A percentile compares a stretch with the other conserved stretches of the same genome.
Conservation (phyloP, 495 filamentous ascomycete species). For the Penicillium soppii region DNA sequence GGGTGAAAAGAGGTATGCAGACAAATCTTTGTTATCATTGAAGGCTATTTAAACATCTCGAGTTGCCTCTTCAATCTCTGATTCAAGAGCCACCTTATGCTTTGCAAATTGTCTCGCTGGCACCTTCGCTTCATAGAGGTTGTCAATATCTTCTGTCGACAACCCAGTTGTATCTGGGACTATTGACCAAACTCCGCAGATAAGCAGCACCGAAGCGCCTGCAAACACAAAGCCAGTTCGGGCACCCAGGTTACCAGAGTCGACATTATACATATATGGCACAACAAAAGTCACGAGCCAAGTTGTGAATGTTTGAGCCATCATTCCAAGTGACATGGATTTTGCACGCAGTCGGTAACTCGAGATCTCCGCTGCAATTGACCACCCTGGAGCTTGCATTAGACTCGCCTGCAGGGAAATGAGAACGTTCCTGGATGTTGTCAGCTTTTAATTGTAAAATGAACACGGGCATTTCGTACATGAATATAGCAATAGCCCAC, state of each 20-base stretch:
- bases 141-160: slow-evolving; percentile 16
- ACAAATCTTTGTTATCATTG: no score
- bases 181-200: slow-evolving; percentile 7
- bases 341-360: slow-evolving; percentile 14
- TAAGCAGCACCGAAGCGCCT: slow-evolving; percentile 10
- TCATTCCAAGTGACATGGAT: slow-evolving; percentile 15
- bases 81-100: slow-evolving; percentile 1
- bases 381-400: slow-evolving; percentile 13
- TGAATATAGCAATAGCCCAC: slow-evolving; percentile 20
- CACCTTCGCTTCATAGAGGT: slow-evolving; percentile 17
- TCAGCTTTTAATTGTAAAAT: neutral
- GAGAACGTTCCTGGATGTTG: slow-evolving; percentile 10
- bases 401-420: slow-evolving; percentile 11
- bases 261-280: slow-evolving; percentile 20
- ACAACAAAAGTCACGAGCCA: slow-evolving; percentile 17
- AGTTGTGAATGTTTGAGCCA: slow-evolving; percentile 9
- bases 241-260: slow-evolving; percentile 16
- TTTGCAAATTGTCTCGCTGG: slow-evolving; percentile 6
- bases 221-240: slow-evolving; percentile 16
- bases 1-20: no score
- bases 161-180: slow-evolving; percentile 16
- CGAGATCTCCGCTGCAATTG: slow-evolving; percentile 16
- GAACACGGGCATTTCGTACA: slow-evolving; percentile 1
- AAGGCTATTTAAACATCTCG: no score
- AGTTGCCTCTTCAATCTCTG: neutral